Evolutionary conservation across 2,329 filamentous ascomycete genomes (phyloP), one percentile per base, ranked within the genome.

Genomic region (Penicillium sclerotigenum): DNA sequence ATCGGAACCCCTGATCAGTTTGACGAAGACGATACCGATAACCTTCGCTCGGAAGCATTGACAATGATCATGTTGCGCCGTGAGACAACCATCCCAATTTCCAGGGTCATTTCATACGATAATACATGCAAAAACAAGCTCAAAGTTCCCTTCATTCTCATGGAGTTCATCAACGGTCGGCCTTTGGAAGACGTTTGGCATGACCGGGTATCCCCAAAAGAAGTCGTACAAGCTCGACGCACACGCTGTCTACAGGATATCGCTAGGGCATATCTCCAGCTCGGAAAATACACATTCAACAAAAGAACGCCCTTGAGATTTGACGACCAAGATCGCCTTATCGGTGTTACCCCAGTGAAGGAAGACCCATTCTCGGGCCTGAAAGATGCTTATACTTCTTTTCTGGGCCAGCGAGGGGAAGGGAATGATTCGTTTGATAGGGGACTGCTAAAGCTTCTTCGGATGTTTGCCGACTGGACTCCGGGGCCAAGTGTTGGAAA

Each of bases 11-110:
- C 41, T 42, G 48, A 29, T 34, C 50, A 56, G 40, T 58, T 42
- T n/a, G 47, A 33, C 43, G 43, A 52, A 28, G 29, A 22, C 16
- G 37, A 47, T 36, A 47, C 47, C 42, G 45, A 47, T 18, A 24
- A 43, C 47, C 38, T 56, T 40, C 49, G 53, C 47, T 66, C 66
- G 6, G 67, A 73, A 58, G 66, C 63, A 9, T 59, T 60, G 29
- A 68, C 65, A 9, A 71, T 73, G 68, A 58, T 56, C n/a, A 46
- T 71, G 2, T 49, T 73, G 10, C 63, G 63, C 48, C 53, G 54
- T 13, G 62, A 72, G 36, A 72, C 68, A 9, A 65, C 62, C 1
- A 66, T 72, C 38, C 69, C 66, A 22, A 18, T 72, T 4, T 69
- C 71, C n/a, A 53, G 67, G 3, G 64, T 71, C 40, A 59, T 66